Base-by-base conservation (phyloP, 352 stramenopile genomes). In the Pythium myriotylum region DNA sequence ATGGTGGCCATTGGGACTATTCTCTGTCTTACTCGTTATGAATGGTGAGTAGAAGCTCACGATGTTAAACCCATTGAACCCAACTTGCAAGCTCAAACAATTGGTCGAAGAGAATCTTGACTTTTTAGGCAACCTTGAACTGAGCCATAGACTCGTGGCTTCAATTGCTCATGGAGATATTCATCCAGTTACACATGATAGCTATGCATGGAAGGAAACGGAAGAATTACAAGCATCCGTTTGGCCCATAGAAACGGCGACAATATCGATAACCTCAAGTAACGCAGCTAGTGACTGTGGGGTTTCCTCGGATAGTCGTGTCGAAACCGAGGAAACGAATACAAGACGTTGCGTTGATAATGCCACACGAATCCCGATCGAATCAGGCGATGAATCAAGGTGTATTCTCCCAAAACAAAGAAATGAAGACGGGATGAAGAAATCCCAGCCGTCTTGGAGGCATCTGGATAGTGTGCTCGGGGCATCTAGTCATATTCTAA, bases 71-170 rank as follows among this genome's bases (percentile, higher is more conserved):
- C 81, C 84, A 24, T 70, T 94, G 12, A 72, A 70, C 14, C 43
- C 77, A 7, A 92, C 84, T 1, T 79, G 69, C 7, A 67, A 84
- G 7, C 78, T 94, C 19, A 50, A 90, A 10, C 54, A 71, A n/a
- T 29, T 70, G 24, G 76, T 92, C 3, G 76, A 87, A 53, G 76
- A 79, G 8, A 68, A 72, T 4, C 68, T 92, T 24, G 54, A 73
- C 16, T 94, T 92, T 53, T 76, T 94, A 22, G 84, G 84, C 26
- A 70, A 94, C 39, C 61, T 92, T 35, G 76, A 89, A 46, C 63
- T 92, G 10, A 67, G 70, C 35, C 68, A 89, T 46, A 73, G 81
- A 9, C 58, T 89, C 3, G 72, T 78, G 14, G 65, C 71, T 5
- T 76, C 70, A 19, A 93, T 93, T 32, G 81, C 84, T 4, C 69